phyloP scores from a whole-genome alignment of 495 filamentous ascomycete species.

The Echria macrotheca region DNA sequence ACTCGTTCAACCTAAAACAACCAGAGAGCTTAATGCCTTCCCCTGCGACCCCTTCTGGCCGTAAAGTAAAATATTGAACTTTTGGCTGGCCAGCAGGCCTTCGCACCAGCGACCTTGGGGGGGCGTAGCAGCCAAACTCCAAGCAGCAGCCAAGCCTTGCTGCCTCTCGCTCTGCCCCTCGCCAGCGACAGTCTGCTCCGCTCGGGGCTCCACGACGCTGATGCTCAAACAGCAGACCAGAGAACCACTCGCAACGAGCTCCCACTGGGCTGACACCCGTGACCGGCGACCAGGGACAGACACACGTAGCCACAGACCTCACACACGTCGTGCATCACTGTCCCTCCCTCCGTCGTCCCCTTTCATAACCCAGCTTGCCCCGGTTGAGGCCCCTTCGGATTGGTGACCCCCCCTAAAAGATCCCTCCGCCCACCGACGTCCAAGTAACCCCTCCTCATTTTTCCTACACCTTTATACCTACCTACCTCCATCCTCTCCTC shows the following conservation, averaged over 20 bases:
- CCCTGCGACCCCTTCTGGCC: constrained; percentile 13
- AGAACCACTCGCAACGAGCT: constrained; percentile 13
- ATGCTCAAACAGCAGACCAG: constrained; percentile 34
- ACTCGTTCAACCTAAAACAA: constrained; percentile 29
- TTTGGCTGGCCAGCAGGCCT: constrained; percentile 8
- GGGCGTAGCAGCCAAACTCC: constrained; percentile 8
- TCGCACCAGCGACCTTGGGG: constrained; percentile 4
- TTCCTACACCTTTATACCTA: constrained; percentile 11
- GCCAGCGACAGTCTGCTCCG: constrained; percentile 20
- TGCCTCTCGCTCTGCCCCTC: constrained; percentile 12
- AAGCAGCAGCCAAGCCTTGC: constrained; percentile 15
- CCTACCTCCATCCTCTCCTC: background rate
- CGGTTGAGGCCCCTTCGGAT: constrained; percentile 10
- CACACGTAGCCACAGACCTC: constrained; percentile 28
- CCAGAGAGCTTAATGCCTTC: constrained; percentile 17
- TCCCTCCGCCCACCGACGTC: constrained; percentile 21
- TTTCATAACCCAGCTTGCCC: constrained; percentile 21
- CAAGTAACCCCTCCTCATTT: constrained; percentile 15
- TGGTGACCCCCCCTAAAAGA: constrained; percentile 19
- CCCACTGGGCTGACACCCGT: constrained; percentile 17
- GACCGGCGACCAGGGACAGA: constrained; percentile 23
- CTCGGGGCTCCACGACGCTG: constrained; percentile 25
- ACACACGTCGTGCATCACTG: constrained; percentile 27
- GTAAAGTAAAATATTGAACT: constrained; percentile 13
- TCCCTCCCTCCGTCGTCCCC: constrained; percentile 22